Evolutionary conservation across 1,139 yeast genomes (phyloP).

Genomic region (Trichomonascaceae sp.): DNA sequence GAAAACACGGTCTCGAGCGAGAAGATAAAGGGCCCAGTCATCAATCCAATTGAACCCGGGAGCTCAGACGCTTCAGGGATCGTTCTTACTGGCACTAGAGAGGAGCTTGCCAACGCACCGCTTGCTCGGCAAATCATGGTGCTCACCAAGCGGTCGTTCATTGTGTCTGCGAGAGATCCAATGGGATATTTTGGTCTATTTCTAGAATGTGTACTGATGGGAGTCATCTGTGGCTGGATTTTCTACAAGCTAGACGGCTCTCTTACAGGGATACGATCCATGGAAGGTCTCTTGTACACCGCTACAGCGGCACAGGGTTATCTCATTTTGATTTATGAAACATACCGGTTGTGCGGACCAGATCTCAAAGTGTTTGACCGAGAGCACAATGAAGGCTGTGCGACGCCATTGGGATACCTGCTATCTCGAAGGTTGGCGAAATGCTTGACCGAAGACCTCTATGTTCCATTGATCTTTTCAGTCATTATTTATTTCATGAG

Average conservation of each 20-base stretch:
- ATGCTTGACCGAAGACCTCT: constrained; percentile 54
- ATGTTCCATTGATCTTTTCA: constrained; percentile 47
- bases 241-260: constrained; percentile 53
- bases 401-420: constrained; percentile 54
- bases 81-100: not conserved
- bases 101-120: constrained; percentile 19
- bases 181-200: constrained; percentile 41
- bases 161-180: constrained; percentile 47
- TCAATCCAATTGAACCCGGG: no score
- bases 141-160: constrained; percentile 41
- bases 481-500: constrained; percentile 61
- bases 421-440: constrained; percentile 57
- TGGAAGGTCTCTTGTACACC: constrained; percentile 50
- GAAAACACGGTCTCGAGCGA: constrained; percentile 1
- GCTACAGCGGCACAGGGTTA: constrained; percentile 58
- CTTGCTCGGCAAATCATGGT: constrained; percentile 41
- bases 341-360: constrained; percentile 53
- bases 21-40: not conserved
- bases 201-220: constrained; percentile 44
- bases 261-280: constrained; percentile 55
- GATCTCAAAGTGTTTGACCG: constrained; percentile 63
- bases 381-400: constrained; percentile 61
- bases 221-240: constrained; percentile 60
- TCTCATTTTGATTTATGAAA: constrained; percentile 54
- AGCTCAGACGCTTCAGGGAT: not conserved